phyloP scores from a whole-genome alignment of 2,329 filamentous ascomycete species.

The Trichoderma gracile region DNA sequence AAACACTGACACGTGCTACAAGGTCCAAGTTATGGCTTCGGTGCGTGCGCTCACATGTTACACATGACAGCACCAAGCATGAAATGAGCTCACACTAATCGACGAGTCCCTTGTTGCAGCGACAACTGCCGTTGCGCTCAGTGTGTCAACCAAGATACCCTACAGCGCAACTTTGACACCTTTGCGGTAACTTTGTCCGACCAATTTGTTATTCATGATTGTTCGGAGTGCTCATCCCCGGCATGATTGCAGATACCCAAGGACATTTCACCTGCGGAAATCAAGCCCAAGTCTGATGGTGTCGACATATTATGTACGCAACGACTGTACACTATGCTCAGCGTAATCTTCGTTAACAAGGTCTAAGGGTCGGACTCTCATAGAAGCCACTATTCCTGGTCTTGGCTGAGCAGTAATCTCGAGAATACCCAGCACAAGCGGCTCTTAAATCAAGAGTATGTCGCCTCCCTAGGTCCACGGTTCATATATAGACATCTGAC shows the following conservation, averaged over 20 bases:
- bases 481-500: neutral
- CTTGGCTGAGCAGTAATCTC: slow-evolving; percentile 42
- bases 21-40: slow-evolving; percentile 32
- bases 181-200: slow-evolving; percentile 37
- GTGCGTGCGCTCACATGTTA: slow-evolving; percentile 25
- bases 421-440: slow-evolving; percentile 40
- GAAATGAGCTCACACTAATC: neutral
- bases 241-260: slow-evolving; percentile 36
- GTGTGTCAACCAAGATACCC: slow-evolving; percentile 46
- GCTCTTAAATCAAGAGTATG: slow-evolving; percentile 29
- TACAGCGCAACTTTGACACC: slow-evolving; percentile 46
- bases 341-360: slow-evolving; percentile 2
- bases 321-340: neutral
- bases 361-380: slow-evolving; percentile 71
- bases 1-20: neutral
- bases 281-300: slow-evolving; percentile 34
- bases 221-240: neutral
- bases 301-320: slow-evolving; percentile 41
- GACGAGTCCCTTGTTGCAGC: slow-evolving; percentile 30
- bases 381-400: slow-evolving; percentile 64
- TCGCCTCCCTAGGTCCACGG: neutral
- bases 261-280: slow-evolving; percentile 35
- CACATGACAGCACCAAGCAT: neutral
- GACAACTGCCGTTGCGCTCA: slow-evolving; percentile 47
- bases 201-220: too few relatives aligned